Conservation (phyloP, 2,329 filamentous ascomycete species). For the Trematosphaeria pertusa region DNA sequence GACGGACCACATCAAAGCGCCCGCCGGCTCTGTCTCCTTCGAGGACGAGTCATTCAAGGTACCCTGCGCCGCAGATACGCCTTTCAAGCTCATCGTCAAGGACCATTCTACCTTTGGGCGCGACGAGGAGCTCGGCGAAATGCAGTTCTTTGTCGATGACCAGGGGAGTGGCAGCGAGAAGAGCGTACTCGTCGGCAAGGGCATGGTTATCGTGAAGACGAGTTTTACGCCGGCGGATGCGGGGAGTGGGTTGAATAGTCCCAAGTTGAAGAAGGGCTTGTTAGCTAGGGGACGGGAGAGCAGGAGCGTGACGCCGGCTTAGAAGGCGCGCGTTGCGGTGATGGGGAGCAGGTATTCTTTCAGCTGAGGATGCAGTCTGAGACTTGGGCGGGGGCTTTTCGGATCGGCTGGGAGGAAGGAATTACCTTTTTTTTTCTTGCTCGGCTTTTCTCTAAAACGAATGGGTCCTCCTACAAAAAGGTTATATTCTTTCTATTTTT, state of each 20-base stretch:
- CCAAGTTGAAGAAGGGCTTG: constrained; percentile 53
- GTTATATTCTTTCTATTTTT: background rate
- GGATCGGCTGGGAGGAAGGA: background rate
- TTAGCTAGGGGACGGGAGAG: constrained; percentile 52
- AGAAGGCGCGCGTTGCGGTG: constrained; percentile 7
- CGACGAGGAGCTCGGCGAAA: constrained; percentile 84
- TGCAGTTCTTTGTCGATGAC: constrained; percentile 91
- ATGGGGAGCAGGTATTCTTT: background rate
- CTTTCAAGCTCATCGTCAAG: constrained; percentile 86
- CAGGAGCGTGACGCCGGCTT: constrained; percentile 32
- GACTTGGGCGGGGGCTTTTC: background rate
- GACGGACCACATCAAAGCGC: constrained; percentile 86
- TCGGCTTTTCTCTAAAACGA: too few species aligned
- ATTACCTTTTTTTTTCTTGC: too few species aligned
- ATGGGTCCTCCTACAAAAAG: too few species aligned
- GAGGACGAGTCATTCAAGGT: constrained; percentile 76
- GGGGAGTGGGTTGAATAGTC: constrained; percentile 40
- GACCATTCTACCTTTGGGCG: constrained; percentile 85
- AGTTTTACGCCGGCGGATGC: constrained; percentile 65
- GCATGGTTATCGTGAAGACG: constrained; percentile 75
- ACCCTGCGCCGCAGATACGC: constrained; percentile 78
- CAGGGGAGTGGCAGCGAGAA: constrained; percentile 72
- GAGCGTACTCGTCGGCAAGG: constrained; percentile 74
- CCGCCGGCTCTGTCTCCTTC: constrained; percentile 64
- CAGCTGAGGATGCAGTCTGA: too few species aligned